These are phyloP conservation scores for Ballota nigra DNA, from an alignment of 257 asterid species.

Conservation along the genomic window DNA sequence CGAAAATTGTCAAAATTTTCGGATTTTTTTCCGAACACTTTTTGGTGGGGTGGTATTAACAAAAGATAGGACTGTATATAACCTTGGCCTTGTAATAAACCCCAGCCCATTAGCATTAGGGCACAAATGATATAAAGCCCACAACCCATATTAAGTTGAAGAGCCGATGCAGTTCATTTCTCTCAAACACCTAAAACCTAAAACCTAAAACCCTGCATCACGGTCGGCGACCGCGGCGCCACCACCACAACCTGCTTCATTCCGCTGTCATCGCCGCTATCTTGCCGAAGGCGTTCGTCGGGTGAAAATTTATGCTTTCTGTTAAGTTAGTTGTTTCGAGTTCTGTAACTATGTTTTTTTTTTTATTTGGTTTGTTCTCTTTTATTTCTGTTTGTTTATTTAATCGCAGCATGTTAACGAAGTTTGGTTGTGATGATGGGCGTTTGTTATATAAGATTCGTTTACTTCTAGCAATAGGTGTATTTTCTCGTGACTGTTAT, in stretches of 20 bases:
- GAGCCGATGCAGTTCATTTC: neutral
- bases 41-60: too few relatives aligned
- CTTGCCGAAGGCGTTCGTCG: neutral
- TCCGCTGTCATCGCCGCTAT: neutral
- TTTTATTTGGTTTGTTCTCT: neutral
- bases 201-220: slow-evolving; percentile 12
- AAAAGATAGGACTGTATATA: too few relatives aligned
- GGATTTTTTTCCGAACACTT: too few relatives aligned
- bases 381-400: neutral
- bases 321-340: neutral
- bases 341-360: too few relatives aligned
- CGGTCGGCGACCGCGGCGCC: neutral
- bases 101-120: slow-evolving; percentile 5
- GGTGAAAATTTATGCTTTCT: neutral
- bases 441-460: neutral
- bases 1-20: too few relatives aligned
- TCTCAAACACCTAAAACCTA: neutral
- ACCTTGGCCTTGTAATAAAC: too few relatives aligned
- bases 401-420: neutral
- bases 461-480: neutral
- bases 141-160: neutral
- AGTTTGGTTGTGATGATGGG: neutral
- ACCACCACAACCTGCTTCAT: neutral
- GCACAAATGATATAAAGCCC: neutral
- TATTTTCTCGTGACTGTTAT: neutral